Evolutionary conservation across 139 green algal genomes (phyloP), one percentile per base, ranked within the genome.

Genomic region (Picochlorum sp.): DNA sequence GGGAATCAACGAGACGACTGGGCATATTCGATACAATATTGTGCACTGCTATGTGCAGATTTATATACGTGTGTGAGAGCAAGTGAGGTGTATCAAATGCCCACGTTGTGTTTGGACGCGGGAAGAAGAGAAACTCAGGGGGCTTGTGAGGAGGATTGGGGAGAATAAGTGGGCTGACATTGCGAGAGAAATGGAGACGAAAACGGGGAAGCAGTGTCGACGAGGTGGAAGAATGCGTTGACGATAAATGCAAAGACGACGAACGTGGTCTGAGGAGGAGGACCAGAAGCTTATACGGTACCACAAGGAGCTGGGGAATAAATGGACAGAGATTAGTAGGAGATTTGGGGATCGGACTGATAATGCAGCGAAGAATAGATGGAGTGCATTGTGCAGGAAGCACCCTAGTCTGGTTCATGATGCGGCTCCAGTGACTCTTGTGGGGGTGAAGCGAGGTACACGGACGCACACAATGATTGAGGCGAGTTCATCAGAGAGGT

Each of bases 141-240:
- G 59, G 37, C 60, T 88, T 20, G 73, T 88, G 6, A 70, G 60
- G 14, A 32, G 77, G 62, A 66, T 79, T 41, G 81, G 81, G 30
- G 57, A 65, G 30, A 87, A 87, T 56, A 78, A 76, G 23, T 87
- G 81, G 77, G 32, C 74, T 21, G 49, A 71, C 28, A 85, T 87
- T 57, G 68, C 81, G 3, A 47, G 13, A 15, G 60, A 72, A 7
- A 70, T 85, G 24, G 21, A 37, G 10, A 76, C 54, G 7, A 88
- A 87, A 65, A 65, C 57, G 13, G 65, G 51, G 58, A 88, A 88
- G 69, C 74, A 80, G 60, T 85, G 79, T 49, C 68, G 76, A 16
- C 68, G 83, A 72, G 84, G 4, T 91, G 85, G 85, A 80, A 86
- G 61, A 89, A 88, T 54, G 71, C 58, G 49, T 54, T 92, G 14